phyloP scores from a whole-genome alignment of 2,329 filamentous ascomycete genomes.

The Exserohilum turcica region DNA sequence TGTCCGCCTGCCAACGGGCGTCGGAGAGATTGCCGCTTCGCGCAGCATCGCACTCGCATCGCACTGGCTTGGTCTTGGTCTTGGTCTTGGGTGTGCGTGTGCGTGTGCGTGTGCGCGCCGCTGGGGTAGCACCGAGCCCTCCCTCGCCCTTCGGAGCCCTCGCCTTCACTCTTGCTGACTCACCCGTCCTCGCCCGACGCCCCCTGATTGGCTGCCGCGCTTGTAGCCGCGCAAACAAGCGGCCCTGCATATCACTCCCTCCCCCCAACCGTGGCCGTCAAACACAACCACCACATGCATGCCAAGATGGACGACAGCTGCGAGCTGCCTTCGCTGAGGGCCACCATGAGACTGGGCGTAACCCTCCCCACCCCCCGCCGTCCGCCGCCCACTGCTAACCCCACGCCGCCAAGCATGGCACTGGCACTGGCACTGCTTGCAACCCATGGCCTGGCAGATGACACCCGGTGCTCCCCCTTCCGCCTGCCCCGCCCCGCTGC shows the following conservation, averaged over 20 bases:
- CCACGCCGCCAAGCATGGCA: no score
- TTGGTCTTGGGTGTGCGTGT: no score
- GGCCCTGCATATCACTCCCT: slow-evolving; percentile 6
- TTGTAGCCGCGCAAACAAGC: slow-evolving; percentile 8
- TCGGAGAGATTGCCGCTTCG: slow-evolving; percentile 3
- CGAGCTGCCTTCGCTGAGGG: slow-evolving; percentile 32
- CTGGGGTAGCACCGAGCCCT: background rate
- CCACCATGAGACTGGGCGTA: slow-evolving; percentile 29
- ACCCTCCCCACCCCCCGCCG: no score
- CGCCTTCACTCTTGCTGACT: background rate
- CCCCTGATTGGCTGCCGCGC: no score
- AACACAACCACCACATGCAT: slow-evolving; percentile 10
- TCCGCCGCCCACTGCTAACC: no score
- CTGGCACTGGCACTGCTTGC: no score
- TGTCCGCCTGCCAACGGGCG: background rate
- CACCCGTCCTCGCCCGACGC: background rate
- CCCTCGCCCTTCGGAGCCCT: slow-evolving; percentile 3
- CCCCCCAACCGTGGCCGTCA: slow-evolving; percentile 2
- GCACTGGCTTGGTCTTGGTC: no score
- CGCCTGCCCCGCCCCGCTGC: slow-evolving; percentile 10
- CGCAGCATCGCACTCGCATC: slow-evolving; percentile 7
- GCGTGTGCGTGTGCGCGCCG: no score
- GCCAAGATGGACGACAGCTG: slow-evolving; percentile 22
- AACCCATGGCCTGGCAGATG: background rate
- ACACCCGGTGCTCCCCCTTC: background rate